Evolutionary conservation across 2,329 filamentous ascomycete genomes (phyloP).

Genomic region (Davidsoniella neocaledoniae): DNA sequence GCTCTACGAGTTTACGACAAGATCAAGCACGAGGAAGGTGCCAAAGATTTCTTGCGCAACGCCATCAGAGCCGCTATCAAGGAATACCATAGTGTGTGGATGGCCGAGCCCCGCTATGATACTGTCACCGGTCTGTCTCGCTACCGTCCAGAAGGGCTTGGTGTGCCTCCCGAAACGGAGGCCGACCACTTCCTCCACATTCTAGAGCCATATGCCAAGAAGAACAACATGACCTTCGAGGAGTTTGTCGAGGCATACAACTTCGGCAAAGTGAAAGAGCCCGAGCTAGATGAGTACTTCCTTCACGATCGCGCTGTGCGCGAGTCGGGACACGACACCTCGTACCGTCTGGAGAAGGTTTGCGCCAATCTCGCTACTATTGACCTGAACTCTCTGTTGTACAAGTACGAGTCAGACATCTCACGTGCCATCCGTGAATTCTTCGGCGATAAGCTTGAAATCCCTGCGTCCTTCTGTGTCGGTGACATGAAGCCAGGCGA

Average conservation of each 20-base stretch:
- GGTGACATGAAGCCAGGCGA: constrained; percentile 46
- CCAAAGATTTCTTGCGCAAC: constrained; percentile 62
- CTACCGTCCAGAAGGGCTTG: constrained; percentile 68
- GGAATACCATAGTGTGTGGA: constrained; percentile 87
- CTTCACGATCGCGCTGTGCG: constrained; percentile 88
- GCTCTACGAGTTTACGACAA: constrained; percentile 82
- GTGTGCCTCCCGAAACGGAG: constrained; percentile 85
- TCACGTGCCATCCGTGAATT: constrained; percentile 66
- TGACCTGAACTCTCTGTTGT: constrained; percentile 84
- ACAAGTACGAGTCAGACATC: constrained; percentile 95
- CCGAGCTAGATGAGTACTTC: constrained; percentile 88
- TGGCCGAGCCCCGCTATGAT: constrained; percentile 59
- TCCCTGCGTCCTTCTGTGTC: constrained; percentile 68
- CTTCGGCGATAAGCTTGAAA: constrained; percentile 67
- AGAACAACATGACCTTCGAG: constrained; percentile 64
- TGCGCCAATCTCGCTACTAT: constrained; percentile 84
- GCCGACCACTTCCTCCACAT: constrained; percentile 74
- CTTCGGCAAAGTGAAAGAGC: constrained; percentile 54
- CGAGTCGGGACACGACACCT: constrained; percentile 93
- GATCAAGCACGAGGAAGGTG: constrained; percentile 71
- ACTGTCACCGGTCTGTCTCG: constrained; percentile 62
- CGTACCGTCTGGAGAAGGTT: constrained; percentile 77
- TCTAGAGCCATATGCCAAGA: constrained; percentile 64
- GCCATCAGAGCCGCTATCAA: constrained; percentile 88
- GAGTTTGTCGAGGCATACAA: constrained; percentile 88